phyloP scores from a whole-genome alignment of 441 rosid species.

The Mallotus japonicus region DNA sequence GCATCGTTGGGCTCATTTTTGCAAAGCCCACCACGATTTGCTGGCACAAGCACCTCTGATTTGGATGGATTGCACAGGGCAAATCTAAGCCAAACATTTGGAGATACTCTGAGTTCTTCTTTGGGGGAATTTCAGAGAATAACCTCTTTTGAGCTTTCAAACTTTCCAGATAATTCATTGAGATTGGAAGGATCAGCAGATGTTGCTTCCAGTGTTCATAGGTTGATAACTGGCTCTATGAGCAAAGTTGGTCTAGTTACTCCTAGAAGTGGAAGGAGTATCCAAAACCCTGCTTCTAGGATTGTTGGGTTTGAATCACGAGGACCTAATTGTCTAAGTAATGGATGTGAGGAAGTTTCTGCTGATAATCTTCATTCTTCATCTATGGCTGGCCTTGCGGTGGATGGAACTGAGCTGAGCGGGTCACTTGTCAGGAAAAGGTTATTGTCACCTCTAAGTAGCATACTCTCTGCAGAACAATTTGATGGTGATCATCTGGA shows the following conservation, averaged over 20 bases:
- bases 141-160: constrained; percentile 46
- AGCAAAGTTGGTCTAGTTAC: constrained; percentile 37
- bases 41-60: constrained; percentile 48
- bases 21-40: constrained; percentile 47
- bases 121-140: constrained; percentile 53
- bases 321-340: constrained; percentile 33
- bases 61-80: constrained; percentile 51
- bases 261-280: constrained; percentile 34
- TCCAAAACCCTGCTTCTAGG: constrained; percentile 60
- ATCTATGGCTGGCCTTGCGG: constrained; percentile 25
- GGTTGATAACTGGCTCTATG: constrained; percentile 38
- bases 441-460: constrained; percentile 65
- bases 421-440: constrained; percentile 72
- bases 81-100: constrained; percentile 29
- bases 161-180: constrained; percentile 41
- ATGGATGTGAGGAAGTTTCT: constrained; percentile 36
- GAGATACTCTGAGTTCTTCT: constrained; percentile 37
- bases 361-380: constrained; percentile 38
- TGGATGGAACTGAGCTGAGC: constrained; percentile 46
- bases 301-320: constrained; percentile 77
- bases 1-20: constrained; percentile 40
- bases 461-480: constrained; percentile 53
- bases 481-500: constrained; percentile 59
- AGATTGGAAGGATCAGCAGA: constrained; percentile 29
- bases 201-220: constrained; percentile 43